Evolutionary conservation across 768 basidiomycete species (phyloP).

Genomic region (Piloderma croceum): DNA sequence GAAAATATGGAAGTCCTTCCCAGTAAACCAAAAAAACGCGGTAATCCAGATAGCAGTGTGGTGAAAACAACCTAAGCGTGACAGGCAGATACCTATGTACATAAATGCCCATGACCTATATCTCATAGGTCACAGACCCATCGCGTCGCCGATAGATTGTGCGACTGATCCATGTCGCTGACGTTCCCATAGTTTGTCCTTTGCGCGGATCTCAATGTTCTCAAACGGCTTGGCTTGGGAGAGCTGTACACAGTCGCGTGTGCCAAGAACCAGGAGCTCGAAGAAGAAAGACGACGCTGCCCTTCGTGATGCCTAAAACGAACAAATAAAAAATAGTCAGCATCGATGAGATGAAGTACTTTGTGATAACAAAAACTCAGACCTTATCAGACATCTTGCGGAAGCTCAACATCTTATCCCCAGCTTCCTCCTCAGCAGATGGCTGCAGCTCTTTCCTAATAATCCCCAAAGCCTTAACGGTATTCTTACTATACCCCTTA

Average conservation of each 20-base stretch:
- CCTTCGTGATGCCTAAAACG: slow-evolving; percentile 70
- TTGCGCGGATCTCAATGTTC: slow-evolving; percentile 79
- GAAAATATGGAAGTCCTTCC: no score
- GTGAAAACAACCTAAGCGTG: no score
- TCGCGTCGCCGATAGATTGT: slow-evolving; percentile 41
- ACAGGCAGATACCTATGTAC: no score
- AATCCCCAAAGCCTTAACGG: slow-evolving; percentile 74
- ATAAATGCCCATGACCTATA: background rate
- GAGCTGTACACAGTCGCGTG: slow-evolving; percentile 84
- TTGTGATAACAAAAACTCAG: slow-evolving; percentile 7
- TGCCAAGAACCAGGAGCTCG: slow-evolving; percentile 90
- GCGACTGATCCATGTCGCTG: slow-evolving; percentile 42
- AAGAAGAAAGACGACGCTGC: slow-evolving; percentile 98
- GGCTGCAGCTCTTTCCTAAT: slow-evolving; percentile 69
- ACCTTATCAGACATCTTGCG: slow-evolving; percentile 75
- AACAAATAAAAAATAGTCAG: background rate
- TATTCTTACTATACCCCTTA: slow-evolving; percentile 85
- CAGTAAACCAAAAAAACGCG: no score
- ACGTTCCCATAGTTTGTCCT: slow-evolving; percentile 81
- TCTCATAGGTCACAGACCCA: slow-evolving; percentile 27
- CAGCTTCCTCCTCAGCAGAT: slow-evolving; percentile 35
- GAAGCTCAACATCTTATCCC: slow-evolving; percentile 71
- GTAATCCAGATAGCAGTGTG: no score
- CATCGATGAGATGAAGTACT: slow-evolving; percentile 4
- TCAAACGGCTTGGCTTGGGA: slow-evolving; percentile 70